Base-by-base conservation (phyloP, 345 rosid genomes). In the Turritis glabra region DNA sequence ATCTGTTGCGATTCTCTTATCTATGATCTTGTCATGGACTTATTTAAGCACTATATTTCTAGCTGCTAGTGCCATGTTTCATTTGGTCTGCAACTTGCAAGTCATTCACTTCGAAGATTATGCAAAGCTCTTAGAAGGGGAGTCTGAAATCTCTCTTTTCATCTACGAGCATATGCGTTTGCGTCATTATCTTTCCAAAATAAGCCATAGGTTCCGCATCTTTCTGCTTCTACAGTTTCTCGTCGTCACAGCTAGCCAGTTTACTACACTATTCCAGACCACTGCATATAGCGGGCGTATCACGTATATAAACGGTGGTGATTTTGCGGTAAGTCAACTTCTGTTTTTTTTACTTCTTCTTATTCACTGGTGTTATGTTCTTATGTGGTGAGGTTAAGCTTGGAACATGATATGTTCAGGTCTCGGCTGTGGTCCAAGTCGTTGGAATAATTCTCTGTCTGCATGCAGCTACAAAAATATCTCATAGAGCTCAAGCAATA, bases 161-260 rank as follows among this genome's bases (percentile, higher is more conserved):
- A 88, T 89, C 27, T 84, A 88, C 38, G 96, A 91, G 76, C 98
- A 93, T 75, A 81, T 81, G 48, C 94, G 88, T 52, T 82, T 93
- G 12, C 84, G 96, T 0, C 72, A 86, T 78, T 79, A 93, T 72
- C 94, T 91, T 15, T 91, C 97, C 41, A 93, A 93, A 81, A 93
- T 93, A 76, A 93, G 98, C 85, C 98, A 93, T 78, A 87, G 96
- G 85, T 93, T 91, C 79, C 86, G 97, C 12, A 91, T 93, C 67
- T 93, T 87, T 80, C 96, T 93, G 56, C 82, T 93, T 74, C 80
- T 89, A 25, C 83, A 89, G 78, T 86, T 93, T 83, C 26, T 84
- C 79, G 87, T 89, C 17, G 96, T 93, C 71, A 89, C 96, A 2
- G 83, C 82, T 37, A 87, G 91, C 78, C 98, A 91, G 79, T 50